Evolutionary conservation across 352 stramenopile genomes (phyloP).

Genomic region (Globisporangium viniferum): DNA sequence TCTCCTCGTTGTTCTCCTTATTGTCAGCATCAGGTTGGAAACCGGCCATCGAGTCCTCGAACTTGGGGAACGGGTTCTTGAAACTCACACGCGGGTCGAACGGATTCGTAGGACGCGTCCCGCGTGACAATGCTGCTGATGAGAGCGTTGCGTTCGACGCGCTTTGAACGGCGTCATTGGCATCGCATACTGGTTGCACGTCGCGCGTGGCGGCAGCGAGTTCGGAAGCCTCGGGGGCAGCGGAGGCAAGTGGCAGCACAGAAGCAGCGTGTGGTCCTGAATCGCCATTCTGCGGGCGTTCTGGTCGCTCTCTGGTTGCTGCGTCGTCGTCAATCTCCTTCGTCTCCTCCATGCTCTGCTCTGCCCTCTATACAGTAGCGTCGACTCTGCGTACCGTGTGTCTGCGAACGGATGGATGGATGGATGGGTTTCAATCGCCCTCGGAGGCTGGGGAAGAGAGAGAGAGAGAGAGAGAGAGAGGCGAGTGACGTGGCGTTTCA

Average conservation of each 20-base stretch:
- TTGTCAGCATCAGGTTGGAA: constrained; percentile 3
- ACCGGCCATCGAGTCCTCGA: constrained; percentile 36
- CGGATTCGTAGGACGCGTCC: constrained; percentile 20
- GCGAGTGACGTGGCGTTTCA: constrained; percentile 11
- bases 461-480: not conserved
- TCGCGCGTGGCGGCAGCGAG: not conserved
- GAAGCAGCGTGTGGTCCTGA: not conserved
- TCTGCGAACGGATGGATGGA: not conserved
- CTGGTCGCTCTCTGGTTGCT: not conserved
- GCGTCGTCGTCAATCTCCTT: not conserved
- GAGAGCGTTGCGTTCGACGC: not conserved
- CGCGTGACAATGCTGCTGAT: not conserved
- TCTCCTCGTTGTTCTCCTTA: not conserved
- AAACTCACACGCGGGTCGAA: constrained; percentile 41
- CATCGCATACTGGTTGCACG: not conserved
- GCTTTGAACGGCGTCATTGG: not conserved
- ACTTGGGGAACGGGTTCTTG: constrained; percentile 47
- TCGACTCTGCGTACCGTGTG: not conserved
- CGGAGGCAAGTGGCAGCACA: too few species aligned
- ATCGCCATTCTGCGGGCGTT: not conserved
- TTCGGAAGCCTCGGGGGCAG: not conserved
- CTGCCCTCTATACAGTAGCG: not conserved
- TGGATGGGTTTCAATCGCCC: not conserved
- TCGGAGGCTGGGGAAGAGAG: not conserved
- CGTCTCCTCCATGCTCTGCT: not conserved